Conservation (phyloP, 495 filamentous ascomycete genomes). For the Podospora sp. region DNA sequence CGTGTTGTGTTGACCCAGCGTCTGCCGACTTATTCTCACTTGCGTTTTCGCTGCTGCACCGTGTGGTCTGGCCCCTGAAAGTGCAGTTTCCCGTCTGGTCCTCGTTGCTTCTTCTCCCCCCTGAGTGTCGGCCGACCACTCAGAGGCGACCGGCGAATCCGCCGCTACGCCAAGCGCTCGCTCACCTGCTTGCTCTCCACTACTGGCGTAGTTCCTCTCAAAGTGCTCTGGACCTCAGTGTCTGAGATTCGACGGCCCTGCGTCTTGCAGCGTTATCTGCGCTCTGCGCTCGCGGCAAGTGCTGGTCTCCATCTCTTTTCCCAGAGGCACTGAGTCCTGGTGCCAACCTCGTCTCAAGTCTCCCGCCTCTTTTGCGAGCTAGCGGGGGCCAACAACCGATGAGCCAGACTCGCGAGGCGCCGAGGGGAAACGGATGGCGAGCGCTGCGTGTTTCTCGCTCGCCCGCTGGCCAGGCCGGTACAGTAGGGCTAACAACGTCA, state of each 20-base stretch:
- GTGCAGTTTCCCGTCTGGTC: conserved; percentile 1
- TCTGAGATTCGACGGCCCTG: conserved; percentile 5
- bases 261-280: conserved; percentile 5
- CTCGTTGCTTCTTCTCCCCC: conserved; percentile 15
- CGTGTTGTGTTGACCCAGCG: neutral
- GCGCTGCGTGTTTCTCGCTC: neutral
- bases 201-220: too few species aligned
- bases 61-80: conserved; percentile 15
- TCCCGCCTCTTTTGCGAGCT: neutral
- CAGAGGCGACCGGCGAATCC: conserved; percentile 24
- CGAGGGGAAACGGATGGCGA: neutral
- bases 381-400: neutral
- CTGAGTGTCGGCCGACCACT: conserved; percentile 12
- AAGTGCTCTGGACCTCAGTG: conserved; percentile 1
- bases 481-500: neutral
- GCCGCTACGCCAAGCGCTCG: conserved; percentile 31
- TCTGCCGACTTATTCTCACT: neutral
- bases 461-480: neutral
- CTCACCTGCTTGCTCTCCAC: conserved; percentile 14
- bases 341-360: conserved; percentile 1
- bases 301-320: neutral
- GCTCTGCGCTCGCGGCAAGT: neutral
- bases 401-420: neutral
- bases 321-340: conserved; percentile 1
- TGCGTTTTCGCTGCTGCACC: neutral